A percentile compares a stretch with the other conserved stretches of the same genome.
Evolutionary conservation across 208 protist species (phyloP).

Genomic region (Acanthamoeba polyphaga): DNA sequence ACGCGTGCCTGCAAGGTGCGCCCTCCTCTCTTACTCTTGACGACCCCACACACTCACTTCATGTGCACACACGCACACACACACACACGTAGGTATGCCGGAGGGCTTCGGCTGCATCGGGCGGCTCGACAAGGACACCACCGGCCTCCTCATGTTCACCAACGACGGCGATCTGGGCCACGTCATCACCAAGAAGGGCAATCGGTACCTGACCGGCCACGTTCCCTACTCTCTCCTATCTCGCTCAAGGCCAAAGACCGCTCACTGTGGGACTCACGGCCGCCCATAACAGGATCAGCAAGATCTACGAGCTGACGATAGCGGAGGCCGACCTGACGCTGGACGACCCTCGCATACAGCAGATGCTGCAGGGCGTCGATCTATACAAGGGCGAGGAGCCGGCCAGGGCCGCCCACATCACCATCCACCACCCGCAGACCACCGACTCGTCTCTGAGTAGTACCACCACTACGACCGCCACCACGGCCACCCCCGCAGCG

Average conservation of each 20-base stretch:
- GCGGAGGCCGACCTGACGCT: background rate
- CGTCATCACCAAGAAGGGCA: slow-evolving; percentile 26
- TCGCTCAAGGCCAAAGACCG: background rate
- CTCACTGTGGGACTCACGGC: too few relatives aligned
- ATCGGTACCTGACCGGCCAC: background rate
- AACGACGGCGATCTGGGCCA: background rate
- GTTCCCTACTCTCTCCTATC: background rate
- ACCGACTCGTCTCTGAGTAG: too few relatives aligned
- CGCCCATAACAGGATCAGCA: background rate
- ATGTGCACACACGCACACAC: too few relatives aligned
- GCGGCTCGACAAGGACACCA: slow-evolving; percentile 22
- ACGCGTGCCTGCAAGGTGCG: background rate
- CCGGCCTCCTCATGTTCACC: slow-evolving; percentile 1
- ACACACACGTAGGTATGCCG: background rate
- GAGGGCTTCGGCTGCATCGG: background rate
- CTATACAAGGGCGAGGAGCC: background rate
- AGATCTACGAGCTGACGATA: slow-evolving; percentile 31
- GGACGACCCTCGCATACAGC: background rate
- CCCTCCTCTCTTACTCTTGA: background rate
- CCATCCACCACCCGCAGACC: background rate
- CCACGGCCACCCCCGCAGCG: background rate
- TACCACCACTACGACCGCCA: background rate
- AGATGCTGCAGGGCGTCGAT: slow-evolving; percentile 25
- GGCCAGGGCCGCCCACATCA: background rate
- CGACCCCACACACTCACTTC: too few relatives aligned